Conservation (phyloP, 805 yeast species). For the Ogataea zsoltii region DNA sequence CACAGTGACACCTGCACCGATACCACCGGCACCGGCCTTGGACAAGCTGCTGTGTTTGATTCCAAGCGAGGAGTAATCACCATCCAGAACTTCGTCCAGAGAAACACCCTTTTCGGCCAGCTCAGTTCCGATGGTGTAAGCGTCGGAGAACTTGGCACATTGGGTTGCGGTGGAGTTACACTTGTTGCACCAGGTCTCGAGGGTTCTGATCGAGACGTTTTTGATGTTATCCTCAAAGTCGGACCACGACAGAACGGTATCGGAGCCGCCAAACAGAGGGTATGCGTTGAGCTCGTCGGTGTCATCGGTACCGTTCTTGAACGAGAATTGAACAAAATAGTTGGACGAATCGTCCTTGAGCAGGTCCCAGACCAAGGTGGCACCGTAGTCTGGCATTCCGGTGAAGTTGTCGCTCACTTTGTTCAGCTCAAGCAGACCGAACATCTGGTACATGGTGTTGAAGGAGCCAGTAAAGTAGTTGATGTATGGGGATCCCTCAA, state of each 20-base stretch:
- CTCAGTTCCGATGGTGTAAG: slow-evolving; percentile 33
- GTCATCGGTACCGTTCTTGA: slow-evolving; percentile 46
- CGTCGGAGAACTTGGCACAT: slow-evolving; percentile 36
- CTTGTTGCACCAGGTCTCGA: slow-evolving; percentile 41
- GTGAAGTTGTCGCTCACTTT: slow-evolving; percentile 39
- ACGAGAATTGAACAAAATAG: slow-evolving; percentile 43
- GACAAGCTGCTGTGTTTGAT: slow-evolving; percentile 26
- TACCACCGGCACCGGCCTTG: slow-evolving; percentile 50
- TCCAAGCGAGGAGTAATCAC: slow-evolving; percentile 30
- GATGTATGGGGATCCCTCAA: slow-evolving; percentile 38
- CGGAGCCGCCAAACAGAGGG: slow-evolving; percentile 39
- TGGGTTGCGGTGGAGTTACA: slow-evolving; percentile 36
- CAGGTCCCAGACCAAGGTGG: slow-evolving; percentile 47
- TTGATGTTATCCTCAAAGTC: slow-evolving; percentile 34
- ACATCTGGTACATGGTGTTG: slow-evolving; percentile 44
- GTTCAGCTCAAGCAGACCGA: slow-evolving; percentile 38
- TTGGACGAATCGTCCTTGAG: slow-evolving; percentile 30
- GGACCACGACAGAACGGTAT: slow-evolving; percentile 37
- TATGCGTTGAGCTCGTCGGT: slow-evolving; percentile 34
- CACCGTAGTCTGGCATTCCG: slow-evolving; percentile 49
- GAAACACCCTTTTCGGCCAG: slow-evolving; percentile 34
- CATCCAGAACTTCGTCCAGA: slow-evolving; percentile 29
- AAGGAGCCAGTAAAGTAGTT: slow-evolving; percentile 47
- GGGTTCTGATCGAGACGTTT: slow-evolving; percentile 28
- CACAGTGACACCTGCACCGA: slow-evolving; percentile 54